Conservation (phyloP, 345 rosid species). For the Rhizophora apiculata region DNA sequence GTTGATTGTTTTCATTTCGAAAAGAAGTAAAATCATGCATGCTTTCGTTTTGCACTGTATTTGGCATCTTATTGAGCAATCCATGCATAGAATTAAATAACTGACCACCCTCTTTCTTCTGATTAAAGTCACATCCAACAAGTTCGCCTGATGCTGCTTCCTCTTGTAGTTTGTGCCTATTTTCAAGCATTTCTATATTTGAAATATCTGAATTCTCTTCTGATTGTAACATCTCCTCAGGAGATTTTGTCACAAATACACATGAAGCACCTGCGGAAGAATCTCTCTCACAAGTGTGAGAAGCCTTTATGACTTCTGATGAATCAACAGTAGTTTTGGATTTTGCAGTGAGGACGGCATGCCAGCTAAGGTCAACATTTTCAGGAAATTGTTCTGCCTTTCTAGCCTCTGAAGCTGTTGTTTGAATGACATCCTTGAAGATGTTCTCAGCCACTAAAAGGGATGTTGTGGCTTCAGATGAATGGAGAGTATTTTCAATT, state of each 20-base stretch:
- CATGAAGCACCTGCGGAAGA: slow-evolving; percentile 1
- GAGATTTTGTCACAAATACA: slow-evolving; percentile 1
- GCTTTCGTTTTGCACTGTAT: slow-evolving; percentile 4
- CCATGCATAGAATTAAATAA: slow-evolving; percentile 3
- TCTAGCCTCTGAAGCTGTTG: slow-evolving; percentile 2
- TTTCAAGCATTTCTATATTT: background rate
- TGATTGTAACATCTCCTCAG: slow-evolving; percentile 9
- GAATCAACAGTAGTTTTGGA: slow-evolving; percentile 3
- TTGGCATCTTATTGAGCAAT: slow-evolving; percentile 12
- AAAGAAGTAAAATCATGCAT: background rate
- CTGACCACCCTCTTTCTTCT: slow-evolving; percentile 1
- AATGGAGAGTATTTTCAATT: too few relatives aligned
- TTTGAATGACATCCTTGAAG: background rate
- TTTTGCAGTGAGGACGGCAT: background rate
- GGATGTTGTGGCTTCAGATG: slow-evolving; percentile 2
- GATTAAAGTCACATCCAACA: slow-evolving; percentile 2
- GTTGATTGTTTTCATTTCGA: slow-evolving; percentile 9
- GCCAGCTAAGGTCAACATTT: background rate
- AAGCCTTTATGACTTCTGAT: slow-evolving; percentile 4
- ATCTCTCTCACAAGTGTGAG: slow-evolving; percentile 7
- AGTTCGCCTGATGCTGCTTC: background rate
- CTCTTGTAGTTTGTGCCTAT: slow-evolving; percentile 9
- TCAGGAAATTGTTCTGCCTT: background rate
- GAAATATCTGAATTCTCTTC: slow-evolving; percentile 2
- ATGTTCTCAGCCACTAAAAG: background rate